These are phyloP conservation scores for Pleurozium schreberi DNA, from an alignment of 225 moss, liverwort and hornwort species.

Conservation along the genomic window DNA sequence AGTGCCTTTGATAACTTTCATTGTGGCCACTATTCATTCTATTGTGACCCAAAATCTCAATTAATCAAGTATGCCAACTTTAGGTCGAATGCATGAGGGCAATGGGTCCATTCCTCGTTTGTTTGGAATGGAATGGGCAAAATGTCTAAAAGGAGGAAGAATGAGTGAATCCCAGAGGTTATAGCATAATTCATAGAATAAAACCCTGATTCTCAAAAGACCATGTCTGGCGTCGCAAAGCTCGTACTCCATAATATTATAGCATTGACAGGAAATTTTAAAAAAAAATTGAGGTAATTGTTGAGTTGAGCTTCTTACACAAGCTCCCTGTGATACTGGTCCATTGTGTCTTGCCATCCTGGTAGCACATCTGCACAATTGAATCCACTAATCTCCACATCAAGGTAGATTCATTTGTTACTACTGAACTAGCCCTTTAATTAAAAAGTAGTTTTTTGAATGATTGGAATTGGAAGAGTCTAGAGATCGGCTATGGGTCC, in stretches of 20 bases:
- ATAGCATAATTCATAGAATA: neutral
- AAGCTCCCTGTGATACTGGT: slow-evolving; percentile 53
- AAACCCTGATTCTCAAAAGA: neutral
- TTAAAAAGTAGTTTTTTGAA: no score
- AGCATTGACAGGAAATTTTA: neutral
- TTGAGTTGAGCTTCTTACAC: neutral
- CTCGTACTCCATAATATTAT: neutral
- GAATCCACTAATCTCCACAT: neutral
- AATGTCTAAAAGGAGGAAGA: neutral
- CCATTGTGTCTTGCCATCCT: slow-evolving; percentile 78
- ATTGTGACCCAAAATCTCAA: neutral
- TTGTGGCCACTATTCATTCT: neutral
- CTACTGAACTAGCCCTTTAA: no score
- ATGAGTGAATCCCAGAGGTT: neutral
- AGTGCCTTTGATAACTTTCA: neutral
- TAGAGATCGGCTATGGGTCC: no score
- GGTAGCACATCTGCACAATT: slow-evolving; percentile 43
- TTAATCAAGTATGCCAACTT: neutral
- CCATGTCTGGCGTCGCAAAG: neutral
- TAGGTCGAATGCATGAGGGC: no score
- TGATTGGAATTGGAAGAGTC: no score
- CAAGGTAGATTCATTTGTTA: neutral
- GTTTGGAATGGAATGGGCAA: neutral
- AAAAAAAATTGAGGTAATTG: neutral
- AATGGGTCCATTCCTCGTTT: neutral